Percentiles rank a stretch among this genome's conserved stretches.
These are phyloP conservation scores for Coemansia biformis DNA, from an alignment of 192 early-diverging fungal genomes.

Conservation along the genomic window DNA sequence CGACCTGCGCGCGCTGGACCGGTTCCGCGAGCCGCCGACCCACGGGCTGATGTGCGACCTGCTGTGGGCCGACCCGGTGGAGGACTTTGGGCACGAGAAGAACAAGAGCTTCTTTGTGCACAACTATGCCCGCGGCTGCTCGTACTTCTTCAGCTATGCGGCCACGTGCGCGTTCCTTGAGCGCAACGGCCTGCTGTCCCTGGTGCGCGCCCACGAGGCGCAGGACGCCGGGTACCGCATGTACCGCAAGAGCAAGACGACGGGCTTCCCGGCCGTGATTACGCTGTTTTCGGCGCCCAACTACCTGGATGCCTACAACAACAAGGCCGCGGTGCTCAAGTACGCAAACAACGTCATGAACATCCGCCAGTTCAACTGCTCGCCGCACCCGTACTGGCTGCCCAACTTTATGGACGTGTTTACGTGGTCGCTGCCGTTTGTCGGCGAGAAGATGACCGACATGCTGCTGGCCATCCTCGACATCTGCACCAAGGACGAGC, in stretches of 20 bases:
- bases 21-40: constrained; percentile 95
- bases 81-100: constrained; percentile 83
- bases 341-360: constrained; percentile 95
- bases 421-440: constrained; percentile 95
- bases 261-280: constrained; percentile 92
- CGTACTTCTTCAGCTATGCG: constrained; percentile 93
- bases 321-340: constrained; percentile 94
- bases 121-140: constrained; percentile 93
- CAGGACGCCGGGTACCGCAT: constrained; percentile 97
- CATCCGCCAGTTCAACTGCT: constrained; percentile 92
- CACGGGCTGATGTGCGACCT: constrained; percentile 97
- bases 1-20: constrained; percentile 89
- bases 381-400: constrained; percentile 96
- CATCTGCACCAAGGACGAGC: constrained; percentile 93
- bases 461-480: constrained; percentile 93
- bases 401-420: constrained; percentile 99
- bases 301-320: constrained; percentile 98
- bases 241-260: constrained; percentile 94
- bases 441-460: constrained; percentile 97
- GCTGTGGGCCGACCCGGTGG: constrained; percentile 96
- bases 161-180: constrained; percentile 76
- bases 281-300: constrained; percentile 99
- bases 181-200: constrained; percentile 77
- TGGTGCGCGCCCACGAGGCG: constrained; percentile 94
- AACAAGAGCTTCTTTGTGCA: constrained; percentile 86